A percentile compares a stretch with the other conserved stretches of the same genome.
These are phyloP conservation scores for Skeletonema costatum DNA, from an alignment of 108 stramenopile genomes.

Conservation along the genomic window DNA sequence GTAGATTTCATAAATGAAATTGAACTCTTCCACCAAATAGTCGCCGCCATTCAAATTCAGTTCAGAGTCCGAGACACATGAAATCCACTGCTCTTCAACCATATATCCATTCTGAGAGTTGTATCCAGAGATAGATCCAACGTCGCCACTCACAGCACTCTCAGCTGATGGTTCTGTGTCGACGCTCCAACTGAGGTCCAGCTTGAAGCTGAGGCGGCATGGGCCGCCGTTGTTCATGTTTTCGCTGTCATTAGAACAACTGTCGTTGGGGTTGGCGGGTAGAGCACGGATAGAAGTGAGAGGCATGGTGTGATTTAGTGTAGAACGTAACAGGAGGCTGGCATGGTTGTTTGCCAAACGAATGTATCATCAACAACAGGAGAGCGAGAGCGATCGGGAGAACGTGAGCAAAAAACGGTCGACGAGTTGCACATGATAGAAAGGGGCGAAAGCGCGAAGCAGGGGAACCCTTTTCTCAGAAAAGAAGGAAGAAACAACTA, in stretches of 20 bases:
- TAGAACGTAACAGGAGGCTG: too few species aligned
- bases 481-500: too few species aligned
- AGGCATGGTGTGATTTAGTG: background rate
- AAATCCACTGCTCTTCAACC: background rate
- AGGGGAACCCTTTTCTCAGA: too few species aligned
- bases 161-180: background rate
- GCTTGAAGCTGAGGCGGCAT: background rate
- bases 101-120: background rate
- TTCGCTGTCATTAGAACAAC: background rate
- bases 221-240: background rate
- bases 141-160: background rate
- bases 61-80: background rate
- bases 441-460: too few species aligned
- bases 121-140: background rate
- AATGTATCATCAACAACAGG: too few species aligned
- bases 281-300: background rate
- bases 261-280: background rate
- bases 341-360: too few species aligned
- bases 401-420: background rate
- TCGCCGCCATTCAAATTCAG: background rate
- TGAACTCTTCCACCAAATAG: background rate
- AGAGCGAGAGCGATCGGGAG: background rate
- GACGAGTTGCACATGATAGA: too few species aligned
- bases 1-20: background rate
- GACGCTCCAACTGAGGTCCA: background rate